Base-by-base conservation (phyloP, 371 early-diverging fungal species). In the Vairimorpha apis region DNA sequence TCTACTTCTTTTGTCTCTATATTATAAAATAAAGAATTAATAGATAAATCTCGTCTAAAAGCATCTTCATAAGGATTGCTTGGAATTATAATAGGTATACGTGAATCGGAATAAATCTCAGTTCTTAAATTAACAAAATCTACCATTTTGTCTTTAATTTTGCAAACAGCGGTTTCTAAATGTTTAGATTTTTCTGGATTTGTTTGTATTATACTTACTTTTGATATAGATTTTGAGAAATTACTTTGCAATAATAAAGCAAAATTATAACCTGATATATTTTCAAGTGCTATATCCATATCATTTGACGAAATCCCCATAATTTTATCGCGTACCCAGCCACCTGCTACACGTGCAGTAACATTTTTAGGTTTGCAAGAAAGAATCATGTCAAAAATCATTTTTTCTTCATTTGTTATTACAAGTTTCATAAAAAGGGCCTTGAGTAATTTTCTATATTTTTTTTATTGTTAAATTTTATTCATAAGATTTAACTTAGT, bases 141-240 rank as follows among this genome's bases (percentile, higher is more conserved):
- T 2, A 97, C 80, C 35, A 86, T 84, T 53, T 86, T 83, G 13
- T 88, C 92, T 74, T 89, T 86, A 1, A 96, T 81, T 27, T 86
- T 86, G 37, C 90, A 87, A 4, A 92, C 92, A 1, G 94, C 94
- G 0, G 99, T 97, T 84, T 99, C 97, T 43, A 99, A 84, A 84
- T 97, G 97, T 84, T 97, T 97, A 25, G 92, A 90, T 80, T 92
- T 90, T 56, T 92, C 94, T 2, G 96, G 97, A 82, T 97, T 97
- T 67, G 87, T 84, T 63, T 87, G 87, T 72, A 95, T 94, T 70
- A 89, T 89, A 18, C 88, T 88, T 41, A 94, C 86, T 8, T 18
- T 84, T 69, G 32, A 65, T 47, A 69, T 32, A 68, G 44, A 49
- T 14, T 67, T 65, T 5, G 14, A 41, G 30, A 32, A 43, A 27